Evolutionary conservation across 805 yeast species (phyloP).

Genomic region (Schizosaccharomyces octosporus): DNA sequence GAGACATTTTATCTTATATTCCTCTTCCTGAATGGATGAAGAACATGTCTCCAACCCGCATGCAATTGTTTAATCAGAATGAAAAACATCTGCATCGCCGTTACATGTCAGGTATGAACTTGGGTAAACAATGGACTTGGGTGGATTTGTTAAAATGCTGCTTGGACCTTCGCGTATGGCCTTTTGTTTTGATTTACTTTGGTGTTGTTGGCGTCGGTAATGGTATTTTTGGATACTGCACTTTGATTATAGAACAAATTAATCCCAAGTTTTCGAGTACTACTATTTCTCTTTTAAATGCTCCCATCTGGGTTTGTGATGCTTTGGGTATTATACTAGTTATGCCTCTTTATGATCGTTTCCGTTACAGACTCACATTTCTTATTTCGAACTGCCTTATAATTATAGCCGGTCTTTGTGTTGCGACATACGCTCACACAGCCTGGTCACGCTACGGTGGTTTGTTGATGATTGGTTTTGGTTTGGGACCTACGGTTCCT

Average conservation of each 20-base stretch:
- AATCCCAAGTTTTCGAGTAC: constrained; percentile 41
- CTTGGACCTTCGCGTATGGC: constrained; percentile 49
- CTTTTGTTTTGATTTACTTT: constrained; percentile 63
- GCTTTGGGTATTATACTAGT: constrained; percentile 44
- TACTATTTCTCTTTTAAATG: constrained; percentile 48
- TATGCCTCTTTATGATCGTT: constrained; percentile 61
- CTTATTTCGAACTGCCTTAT: constrained; percentile 39
- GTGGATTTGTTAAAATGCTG: constrained; percentile 31
- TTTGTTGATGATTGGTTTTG: constrained; percentile 57
- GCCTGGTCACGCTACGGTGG: constrained; percentile 65
- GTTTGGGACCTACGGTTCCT: constrained; percentile 79
- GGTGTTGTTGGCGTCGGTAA: constrained; percentile 84
- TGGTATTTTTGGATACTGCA: constrained; percentile 66
- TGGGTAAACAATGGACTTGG: constrained; percentile 17
- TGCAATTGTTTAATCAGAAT: constrained; percentile 25
- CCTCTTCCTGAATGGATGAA: constrained; percentile 1
- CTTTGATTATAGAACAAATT: constrained; percentile 43
- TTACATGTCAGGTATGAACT: constrained; percentile 1
- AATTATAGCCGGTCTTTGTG: constrained; percentile 50
- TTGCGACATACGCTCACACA: constrained; percentile 42
- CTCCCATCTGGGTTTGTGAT: constrained; percentile 81
- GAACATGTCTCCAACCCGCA: constrained; percentile 6
- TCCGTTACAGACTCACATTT: constrained; percentile 32
- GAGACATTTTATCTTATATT: not conserved
- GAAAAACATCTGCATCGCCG: constrained; percentile 30